Base-by-base conservation (phyloP, 345 rosid species). In the Camelina sativa region DNA sequence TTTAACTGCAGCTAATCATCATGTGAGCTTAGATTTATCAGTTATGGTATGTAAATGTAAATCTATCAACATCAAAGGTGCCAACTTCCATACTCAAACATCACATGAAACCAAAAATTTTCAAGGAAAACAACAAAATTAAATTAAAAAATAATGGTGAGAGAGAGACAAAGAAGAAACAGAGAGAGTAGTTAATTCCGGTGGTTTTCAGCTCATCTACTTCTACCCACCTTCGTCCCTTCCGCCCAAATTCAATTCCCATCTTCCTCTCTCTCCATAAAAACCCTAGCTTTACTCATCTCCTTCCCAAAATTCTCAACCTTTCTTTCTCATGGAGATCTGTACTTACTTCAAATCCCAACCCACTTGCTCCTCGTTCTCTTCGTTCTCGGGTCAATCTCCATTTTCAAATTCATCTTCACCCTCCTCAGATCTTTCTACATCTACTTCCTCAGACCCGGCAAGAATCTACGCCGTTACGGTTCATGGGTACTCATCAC, bases 401-500 rank as follows among this genome's bases (percentile, higher is more conserved):
- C 86, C 0, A 4, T 92, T 60, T 51, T 88, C 76, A 92, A 82
- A 44, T 78, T 55, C 65, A 16, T 72, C 47, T 52, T 88, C 25
- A 34, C 78, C 8, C 5, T 89, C 32, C 84, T 88, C 71, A 81
- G 78, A 61, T 89, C 96, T 87, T 86, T 88, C 78, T 92, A 91
- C 78, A 89, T 89, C 68, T 83, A 65, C 81, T 92, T 95, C 78
- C 96, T 95, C 52, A 72, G 99, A 47, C 97, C 98, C 37, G 86
- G 69, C 10, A 95, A 95, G 69, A 86, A 92, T 66, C 92, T 95
- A 67, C 89, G 81, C 59, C 86, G 86, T 22, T 95, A 95, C 76
- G 99, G 99, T 2, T 95, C 97, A 0, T 95, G 99, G 99, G 97
- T 94, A n/a, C 61, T 95, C 37, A 82, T 95, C 30, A 92, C 98